Conservation (phyloP, 202 grass and related monocot genomes). For the Zizania palustris region DNA sequence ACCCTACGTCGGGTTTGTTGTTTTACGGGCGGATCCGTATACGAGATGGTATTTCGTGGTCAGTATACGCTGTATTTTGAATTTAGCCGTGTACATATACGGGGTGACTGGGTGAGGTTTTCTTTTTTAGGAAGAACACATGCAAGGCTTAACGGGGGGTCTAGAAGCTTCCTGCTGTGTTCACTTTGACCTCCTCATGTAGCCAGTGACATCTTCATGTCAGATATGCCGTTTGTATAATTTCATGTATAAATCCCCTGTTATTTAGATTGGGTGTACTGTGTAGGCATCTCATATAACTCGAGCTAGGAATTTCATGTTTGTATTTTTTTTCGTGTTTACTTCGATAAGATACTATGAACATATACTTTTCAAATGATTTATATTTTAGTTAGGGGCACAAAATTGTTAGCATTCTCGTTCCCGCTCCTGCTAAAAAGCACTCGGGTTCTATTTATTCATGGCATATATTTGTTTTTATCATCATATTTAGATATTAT, state of each 20-base stretch:
- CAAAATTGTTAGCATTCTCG: neutral
- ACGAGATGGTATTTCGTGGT: neutral
- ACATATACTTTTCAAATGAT: neutral
- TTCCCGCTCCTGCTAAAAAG: neutral
- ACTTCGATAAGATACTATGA: too few relatives aligned
- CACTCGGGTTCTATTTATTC: neutral
- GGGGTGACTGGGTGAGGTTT: neutral
- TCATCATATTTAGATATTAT: too few relatives aligned
- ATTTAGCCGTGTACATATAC: constrained; percentile 17
- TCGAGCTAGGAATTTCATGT: too few relatives aligned
- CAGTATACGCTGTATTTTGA: constrained; percentile 26
- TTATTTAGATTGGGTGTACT: too few relatives aligned
- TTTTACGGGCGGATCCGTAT: too few relatives aligned
- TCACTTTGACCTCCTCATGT: too few relatives aligned
- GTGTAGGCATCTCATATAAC: too few relatives aligned
- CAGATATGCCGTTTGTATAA: too few relatives aligned
- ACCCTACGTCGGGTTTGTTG: neutral
- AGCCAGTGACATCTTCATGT: neutral
- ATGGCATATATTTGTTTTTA: too few relatives aligned
- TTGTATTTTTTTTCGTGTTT: too few relatives aligned
- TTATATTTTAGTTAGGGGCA: neutral
- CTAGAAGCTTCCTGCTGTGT: neutral
- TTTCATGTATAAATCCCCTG: too few relatives aligned
- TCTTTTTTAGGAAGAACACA: neutral
- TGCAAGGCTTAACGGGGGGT: neutral